A percentile compares a stretch with the other conserved stretches of the same genome.
Conservation (phyloP, 148 eudicot genomes). For the Cornus florida region DNA sequence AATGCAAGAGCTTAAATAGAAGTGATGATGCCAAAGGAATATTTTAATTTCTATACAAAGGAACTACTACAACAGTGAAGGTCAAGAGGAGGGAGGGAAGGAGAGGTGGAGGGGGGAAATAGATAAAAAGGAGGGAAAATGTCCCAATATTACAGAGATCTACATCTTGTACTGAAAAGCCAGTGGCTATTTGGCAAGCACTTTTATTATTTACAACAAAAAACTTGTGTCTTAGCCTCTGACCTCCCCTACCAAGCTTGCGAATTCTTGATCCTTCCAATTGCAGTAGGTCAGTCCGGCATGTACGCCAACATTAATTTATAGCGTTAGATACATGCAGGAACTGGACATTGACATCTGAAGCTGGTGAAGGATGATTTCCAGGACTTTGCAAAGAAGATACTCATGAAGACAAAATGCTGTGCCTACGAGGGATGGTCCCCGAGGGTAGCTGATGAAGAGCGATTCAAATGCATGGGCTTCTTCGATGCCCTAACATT, state of each 20-base stretch:
- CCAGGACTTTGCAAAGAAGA: neutral
- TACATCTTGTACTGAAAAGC: conserved; percentile 3
- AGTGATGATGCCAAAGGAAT: neutral
- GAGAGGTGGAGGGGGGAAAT: too few species aligned
- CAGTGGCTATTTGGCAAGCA: neutral
- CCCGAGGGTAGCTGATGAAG: conserved; percentile 27
- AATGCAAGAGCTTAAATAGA: conserved; percentile 6
- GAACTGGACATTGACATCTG: neutral
- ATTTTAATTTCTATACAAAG: conserved; percentile 18
- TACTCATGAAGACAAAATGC: neutral
- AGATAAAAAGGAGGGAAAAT: neutral
- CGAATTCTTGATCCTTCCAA: neutral
- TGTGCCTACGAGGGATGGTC: conserved; percentile 9
- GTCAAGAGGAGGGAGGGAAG: too few species aligned
- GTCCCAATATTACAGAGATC: conserved; percentile 16
- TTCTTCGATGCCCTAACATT: conserved; percentile 63
- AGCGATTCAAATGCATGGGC: conserved; percentile 25
- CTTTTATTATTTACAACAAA: conserved; percentile 15
- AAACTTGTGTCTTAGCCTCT: conserved; percentile 10
- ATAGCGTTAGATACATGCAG: neutral
- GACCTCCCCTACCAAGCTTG: conserved; percentile 8
- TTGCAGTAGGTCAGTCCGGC: conserved; percentile 6
- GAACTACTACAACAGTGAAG: conserved; percentile 6
- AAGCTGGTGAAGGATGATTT: conserved; percentile 3
- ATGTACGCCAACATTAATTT: neutral